Evolutionary conservation across 1,284 basidiomycete species (phyloP), one percentile per base, ranked within the genome.

Genomic region (Heliocybe sulcata): DNA sequence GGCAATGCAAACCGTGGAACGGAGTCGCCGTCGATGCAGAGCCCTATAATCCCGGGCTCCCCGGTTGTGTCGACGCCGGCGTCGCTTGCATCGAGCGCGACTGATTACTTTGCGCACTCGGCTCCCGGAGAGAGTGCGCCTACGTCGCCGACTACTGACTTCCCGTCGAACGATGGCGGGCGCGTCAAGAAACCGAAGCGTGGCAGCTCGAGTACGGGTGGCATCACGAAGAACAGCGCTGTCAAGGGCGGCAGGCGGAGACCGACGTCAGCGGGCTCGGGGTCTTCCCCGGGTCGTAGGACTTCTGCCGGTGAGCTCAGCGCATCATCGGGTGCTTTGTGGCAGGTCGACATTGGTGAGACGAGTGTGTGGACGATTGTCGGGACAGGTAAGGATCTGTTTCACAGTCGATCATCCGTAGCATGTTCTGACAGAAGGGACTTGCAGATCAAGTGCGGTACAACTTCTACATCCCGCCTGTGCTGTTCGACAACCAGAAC

Each of bases 341-440:
- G 90, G 90, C 85, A 88, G 64, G 87, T 92, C 55, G 88, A 92
- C 67, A 90, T 92, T 57, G 89, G 89, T 57, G 91, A 94, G 71
- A 91, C 90, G 38, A 91, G 91, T 66, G 87, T 94, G 35, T 95
- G 93, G 93, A 94, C 92, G 14, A 92, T 95, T 61, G 91, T 94
- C 58, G 91, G 92, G 60, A 92, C 90, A 59, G 88, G 87, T 90
- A 68, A 69, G 29, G 12, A 76, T 22, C 20, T 67, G 45, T 54
- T 56, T 53, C 19, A 35, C 35, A n/a, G 35, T 51, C 49, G 38
- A 42, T 35, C 27, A 19, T 45, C 25, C 45, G 14, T 33, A 10
- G 19, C 16, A 23, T 20, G 14, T 45, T 29, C 51, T 49, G 16
- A 57, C 29, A 29, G 45, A 19, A 51, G 45, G 59, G 57, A 62